Base-by-base conservation (phyloP, 1,284 basidiomycete species). In the Naganishia sp. region DNA sequence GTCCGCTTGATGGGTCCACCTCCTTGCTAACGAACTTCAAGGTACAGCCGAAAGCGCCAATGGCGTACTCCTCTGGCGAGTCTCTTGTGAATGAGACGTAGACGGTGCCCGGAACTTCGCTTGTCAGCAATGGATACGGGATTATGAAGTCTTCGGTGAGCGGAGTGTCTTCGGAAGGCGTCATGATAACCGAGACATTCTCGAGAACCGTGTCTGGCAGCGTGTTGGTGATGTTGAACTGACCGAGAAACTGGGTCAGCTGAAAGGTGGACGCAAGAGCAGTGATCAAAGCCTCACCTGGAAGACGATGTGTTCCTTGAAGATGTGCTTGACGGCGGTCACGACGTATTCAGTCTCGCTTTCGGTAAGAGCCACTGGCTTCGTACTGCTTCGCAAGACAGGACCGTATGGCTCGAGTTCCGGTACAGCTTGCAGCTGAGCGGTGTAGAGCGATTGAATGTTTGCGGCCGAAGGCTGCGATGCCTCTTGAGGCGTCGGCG, bases 171-270 rank as follows among this genome's bases (percentile, higher is more conserved):
- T 85, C 82, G 54, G 88, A 85, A 4, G 90, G 86, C 70, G 88
- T 85, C 88, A 98, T 95, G 72, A 93, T 85, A 13, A 99, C 91
- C n/a, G 93, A 90, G 21, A 96, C 92, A 73, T 94, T 88, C 78
- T 99, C 96, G 68, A 99, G 83, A 6, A 99, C 89, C 3, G 92
- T 94, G 77, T 99, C 96, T n/a, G 93, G 88, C 64, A 99, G 85
- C n/a, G 96, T 99, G 79, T 99, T 99, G 67, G 92, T 92, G 60
- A 99, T 87, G 81, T 98, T 97, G 86, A 93, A 98, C 89, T 99
- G 69, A 13, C 13, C 9, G 53, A 72, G 65, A 5, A 44, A 28
- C 33, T 53, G 5, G 28, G 25, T 63, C 7, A 43, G 55, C 44
- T 3, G 15, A 5, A 2, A 56, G 36, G 36, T 13, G 36, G 36